Base-by-base conservation (phyloP, 345 rosid genomes). In the Corchorus capsularis region DNA sequence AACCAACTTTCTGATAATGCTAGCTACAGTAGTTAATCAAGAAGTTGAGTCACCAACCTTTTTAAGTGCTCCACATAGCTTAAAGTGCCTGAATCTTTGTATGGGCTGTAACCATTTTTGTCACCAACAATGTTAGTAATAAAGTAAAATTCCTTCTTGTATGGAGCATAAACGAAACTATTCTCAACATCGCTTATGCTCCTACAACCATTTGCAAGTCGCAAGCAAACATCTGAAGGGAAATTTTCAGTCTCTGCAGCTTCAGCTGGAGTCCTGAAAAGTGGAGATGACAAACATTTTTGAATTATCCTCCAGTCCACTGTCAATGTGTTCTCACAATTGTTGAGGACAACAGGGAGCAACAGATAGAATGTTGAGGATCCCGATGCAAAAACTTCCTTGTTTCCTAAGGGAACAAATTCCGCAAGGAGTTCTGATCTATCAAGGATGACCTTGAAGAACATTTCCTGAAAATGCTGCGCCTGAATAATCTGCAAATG, bases 251-350 rank as follows among this genome's bases (percentile, higher is more conserved):
- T 77, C 69, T 81, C 82, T 61, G 13, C 37, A 54, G 75, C 63
- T 77, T 68, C 78, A 54, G 79, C 75, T 9, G 90, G 90, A 76
- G 81, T 54, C 75, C 82, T 61, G 54, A 93, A 93, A 65, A 93
- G 75, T 75, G 99, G 91, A 83, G 99, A 95, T 56, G 89, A 83
- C 78, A 95, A 83, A 81, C 98, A 95, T 80, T 86, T 87, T 72
- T 81, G 82, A 70, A 93, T 64, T 75, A 85, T 80, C 65, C 63
- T 74, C 99, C 99, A 90, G 72, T 95, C 95, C 19, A 93, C 85
- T 14, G 49, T 72, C 78, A 90, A 64, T 50, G 64, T 7, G 53
- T 78, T 70, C 80, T 69, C 87, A 57, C 59, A 37, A 71, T 78
- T 79, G 56, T 66, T 62, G 59, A 81, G 75, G 77, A 76, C 71